Percentiles rank a stretch among this genome's conserved stretches.
These are phyloP conservation scores for Monilinia polystroma DNA, from an alignment of 2,329 filamentous ascomycete genomes.

Conservation along the genomic window DNA sequence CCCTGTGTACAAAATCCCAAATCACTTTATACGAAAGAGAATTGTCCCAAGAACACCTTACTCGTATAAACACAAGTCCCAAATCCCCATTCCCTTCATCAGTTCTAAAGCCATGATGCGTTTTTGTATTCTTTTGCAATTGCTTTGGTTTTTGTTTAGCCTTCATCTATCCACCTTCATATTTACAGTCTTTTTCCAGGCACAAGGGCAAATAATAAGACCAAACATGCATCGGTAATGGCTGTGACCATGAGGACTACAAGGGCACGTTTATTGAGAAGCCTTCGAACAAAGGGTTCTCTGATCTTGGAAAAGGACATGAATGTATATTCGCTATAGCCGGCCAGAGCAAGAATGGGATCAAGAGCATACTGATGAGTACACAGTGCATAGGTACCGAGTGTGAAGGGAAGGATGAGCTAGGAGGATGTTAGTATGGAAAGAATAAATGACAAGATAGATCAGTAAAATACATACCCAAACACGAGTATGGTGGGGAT, in stretches of 20 bases:
- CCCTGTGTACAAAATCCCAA: conserved; percentile 18
- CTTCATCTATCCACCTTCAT: conserved; percentile 1
- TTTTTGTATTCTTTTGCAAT: background rate
- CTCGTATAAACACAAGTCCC: conserved; percentile 19
- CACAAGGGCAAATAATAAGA: conserved; percentile 90
- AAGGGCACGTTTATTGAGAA: conserved; percentile 78
- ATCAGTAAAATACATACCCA: conserved; percentile 64
- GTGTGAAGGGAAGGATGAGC: conserved; percentile 84
- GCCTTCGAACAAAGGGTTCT: conserved; percentile 85
- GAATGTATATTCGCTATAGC: conserved; percentile 93
- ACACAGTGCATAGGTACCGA: conserved; percentile 83
- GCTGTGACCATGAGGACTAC: conserved; percentile 77
- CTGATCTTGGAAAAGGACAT: conserved; percentile 86
- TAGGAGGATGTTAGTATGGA: conserved; percentile 43
- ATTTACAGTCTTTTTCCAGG: conserved; percentile 76
- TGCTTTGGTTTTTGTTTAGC: background rate
- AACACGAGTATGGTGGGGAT: conserved; percentile 68
- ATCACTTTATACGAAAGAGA: conserved; percentile 13
- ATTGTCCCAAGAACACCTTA: conserved; percentile 18
- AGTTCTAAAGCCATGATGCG: background rate
- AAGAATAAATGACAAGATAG: background rate
- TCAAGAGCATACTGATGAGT: conserved; percentile 97
- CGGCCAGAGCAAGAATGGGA: conserved; percentile 82
- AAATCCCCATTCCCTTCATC: background rate
- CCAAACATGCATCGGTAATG: conserved; percentile 76